Evolutionary conservation across 129 eudicot genomes (phyloP).

Genomic region (Helianthus tuberosus): DNA sequence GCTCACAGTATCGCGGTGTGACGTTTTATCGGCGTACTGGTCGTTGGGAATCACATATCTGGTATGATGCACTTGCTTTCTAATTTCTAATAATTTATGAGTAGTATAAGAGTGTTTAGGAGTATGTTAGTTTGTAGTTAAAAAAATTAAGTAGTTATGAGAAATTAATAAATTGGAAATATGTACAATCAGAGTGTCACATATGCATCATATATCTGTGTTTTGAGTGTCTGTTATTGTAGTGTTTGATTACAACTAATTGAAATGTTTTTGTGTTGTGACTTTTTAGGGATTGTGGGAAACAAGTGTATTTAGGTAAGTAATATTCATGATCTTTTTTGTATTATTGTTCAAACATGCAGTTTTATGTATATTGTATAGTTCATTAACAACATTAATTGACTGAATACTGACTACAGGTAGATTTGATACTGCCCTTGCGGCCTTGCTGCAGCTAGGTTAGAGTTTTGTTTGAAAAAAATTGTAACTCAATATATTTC

Average conservation of each 20-base stretch:
- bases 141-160: neutral
- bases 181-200: neutral
- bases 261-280: conserved; percentile 17
- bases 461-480: conserved; percentile 29
- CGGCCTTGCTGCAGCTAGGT: conserved; percentile 99
- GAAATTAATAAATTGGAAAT: neutral
- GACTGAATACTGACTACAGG: conserved; percentile 53
- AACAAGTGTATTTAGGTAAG: conserved; percentile 92
- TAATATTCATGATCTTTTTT: neutral
- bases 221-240: conserved; percentile 6
- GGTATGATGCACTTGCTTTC: conserved; percentile 40
- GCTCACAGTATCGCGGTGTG: conserved; percentile 90
- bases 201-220: conserved; percentile 2
- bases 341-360: neutral
- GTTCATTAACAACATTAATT: conserved; percentile 3
- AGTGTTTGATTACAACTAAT: conserved; percentile 19
- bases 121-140: too few species aligned
- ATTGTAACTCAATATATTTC: neutral
- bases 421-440: conserved; percentile 96
- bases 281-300: conserved; percentile 87
- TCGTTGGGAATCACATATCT: conserved; percentile 97
- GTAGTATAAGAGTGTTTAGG: too few species aligned
- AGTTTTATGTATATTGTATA: neutral
- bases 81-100: neutral
- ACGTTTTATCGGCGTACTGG: conserved; percentile 95